These are phyloP conservation scores for Trichaptum fuscoviolaceum DNA, from an alignment of 768 basidiomycete genomes.

Conservation along the genomic window DNA sequence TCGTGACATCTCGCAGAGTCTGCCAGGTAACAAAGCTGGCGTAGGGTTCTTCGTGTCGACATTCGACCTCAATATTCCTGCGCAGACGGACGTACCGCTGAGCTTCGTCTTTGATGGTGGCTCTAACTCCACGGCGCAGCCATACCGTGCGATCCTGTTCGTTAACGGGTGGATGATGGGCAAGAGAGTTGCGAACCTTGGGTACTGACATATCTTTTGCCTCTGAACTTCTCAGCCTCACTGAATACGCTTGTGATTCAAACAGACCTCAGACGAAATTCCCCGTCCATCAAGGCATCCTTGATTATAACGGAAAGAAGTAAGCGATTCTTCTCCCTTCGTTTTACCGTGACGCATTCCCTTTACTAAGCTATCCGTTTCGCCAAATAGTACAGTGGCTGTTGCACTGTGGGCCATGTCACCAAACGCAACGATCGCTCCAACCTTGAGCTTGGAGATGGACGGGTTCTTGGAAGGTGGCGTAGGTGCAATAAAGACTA, in stretches of 20 bases:
- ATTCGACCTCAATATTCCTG: constrained; percentile 56
- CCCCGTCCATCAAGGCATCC: constrained; percentile 78
- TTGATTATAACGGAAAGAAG: constrained; percentile 71
- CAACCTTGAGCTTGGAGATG: constrained; percentile 47
- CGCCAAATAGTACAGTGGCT: constrained; percentile 43
- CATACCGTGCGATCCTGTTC: constrained; percentile 69
- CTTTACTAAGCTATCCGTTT: background rate
- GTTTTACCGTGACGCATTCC: background rate
- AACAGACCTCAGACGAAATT: constrained; percentile 70
- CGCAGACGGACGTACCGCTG: constrained; percentile 59
- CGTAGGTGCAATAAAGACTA: constrained; percentile 46
- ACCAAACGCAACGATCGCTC: constrained; percentile 37
- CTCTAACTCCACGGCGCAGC: constrained; percentile 43
- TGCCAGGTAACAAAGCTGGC: constrained; percentile 55
- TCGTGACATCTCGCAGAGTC: constrained; percentile 52
- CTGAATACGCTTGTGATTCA: background rate
- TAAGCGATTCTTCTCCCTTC: constrained; percentile 25
- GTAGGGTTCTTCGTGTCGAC: constrained; percentile 80
- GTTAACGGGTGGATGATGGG: constrained; percentile 93
- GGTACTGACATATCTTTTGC: constrained; percentile 35
- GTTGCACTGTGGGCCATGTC: constrained; percentile 70
- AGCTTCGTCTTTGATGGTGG: constrained; percentile 70
- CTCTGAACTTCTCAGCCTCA: constrained; percentile 20
- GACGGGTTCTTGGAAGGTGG: constrained; percentile 63
- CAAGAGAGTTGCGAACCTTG: constrained; percentile 64